phyloP scores from a whole-genome alignment of 2,329 filamentous ascomycete genomes.

The Neurospora crassa region DNA sequence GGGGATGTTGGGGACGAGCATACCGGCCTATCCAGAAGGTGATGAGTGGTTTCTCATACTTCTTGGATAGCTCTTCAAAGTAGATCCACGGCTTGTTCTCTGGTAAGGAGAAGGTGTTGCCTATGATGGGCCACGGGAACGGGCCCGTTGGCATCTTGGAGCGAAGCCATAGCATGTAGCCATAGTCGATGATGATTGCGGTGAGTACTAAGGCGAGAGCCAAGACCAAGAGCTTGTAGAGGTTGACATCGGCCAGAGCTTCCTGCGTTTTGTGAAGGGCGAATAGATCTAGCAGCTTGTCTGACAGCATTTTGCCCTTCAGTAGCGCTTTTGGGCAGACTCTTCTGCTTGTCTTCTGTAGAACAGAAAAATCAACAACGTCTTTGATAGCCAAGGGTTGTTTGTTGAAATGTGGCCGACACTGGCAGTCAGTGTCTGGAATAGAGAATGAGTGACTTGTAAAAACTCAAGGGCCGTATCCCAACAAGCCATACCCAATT shows the following conservation, averaged over 20 bases:
- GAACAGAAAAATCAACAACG: not conserved
- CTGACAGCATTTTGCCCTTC: slow-evolving; percentile 18
- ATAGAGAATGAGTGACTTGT: not conserved
- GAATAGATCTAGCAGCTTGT: slow-evolving; percentile 13
- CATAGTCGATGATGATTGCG: slow-evolving; percentile 32
- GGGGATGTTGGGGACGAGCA: slow-evolving; percentile 1
- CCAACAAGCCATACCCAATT: not conserved
- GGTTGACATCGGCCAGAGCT: slow-evolving; percentile 10
- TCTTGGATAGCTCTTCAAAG: slow-evolving; percentile 43
- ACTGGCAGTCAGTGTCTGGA: not conserved
- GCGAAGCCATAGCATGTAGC: slow-evolving; percentile 38
- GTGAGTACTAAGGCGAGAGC: slow-evolving; percentile 18
- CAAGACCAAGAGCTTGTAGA: slow-evolving; percentile 13
- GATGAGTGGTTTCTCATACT: slow-evolving; percentile 38
- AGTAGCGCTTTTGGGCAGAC: not conserved
- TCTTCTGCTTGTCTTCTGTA: not conserved
- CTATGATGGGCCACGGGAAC: slow-evolving; percentile 42
- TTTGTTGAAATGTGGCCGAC: not conserved
- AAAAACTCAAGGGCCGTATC: not conserved
- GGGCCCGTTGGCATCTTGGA: slow-evolving; percentile 45
- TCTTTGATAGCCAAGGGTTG: not conserved
- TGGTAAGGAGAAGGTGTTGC: slow-evolving; percentile 46
- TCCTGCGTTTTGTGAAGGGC: slow-evolving; percentile 18
- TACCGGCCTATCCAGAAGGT: slow-evolving; percentile 47
- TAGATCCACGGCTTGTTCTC: slow-evolving; percentile 47